Base-by-base conservation (phyloP, 139 green algal species). In the Micromonas pusilla region DNA sequence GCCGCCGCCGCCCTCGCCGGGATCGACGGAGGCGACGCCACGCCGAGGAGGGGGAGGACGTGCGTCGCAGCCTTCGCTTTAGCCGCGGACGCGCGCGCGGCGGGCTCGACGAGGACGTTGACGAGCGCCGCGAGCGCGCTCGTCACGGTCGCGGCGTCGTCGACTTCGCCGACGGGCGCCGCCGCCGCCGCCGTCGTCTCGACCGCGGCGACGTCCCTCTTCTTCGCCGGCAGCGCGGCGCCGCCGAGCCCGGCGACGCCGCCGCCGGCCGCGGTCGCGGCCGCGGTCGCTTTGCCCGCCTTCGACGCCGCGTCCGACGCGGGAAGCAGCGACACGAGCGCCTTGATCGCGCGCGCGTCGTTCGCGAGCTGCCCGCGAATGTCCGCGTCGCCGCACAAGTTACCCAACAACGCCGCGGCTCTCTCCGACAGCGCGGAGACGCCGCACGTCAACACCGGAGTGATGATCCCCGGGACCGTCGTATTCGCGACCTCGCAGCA, bases 321-420 rank as follows among this genome's bases (percentile, higher is more conserved):
- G n/a, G 45, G 45, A 16, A 57, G 45, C 9, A 57, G 45, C 45
- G 45, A 9, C 9, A 9, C 9, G 9, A 57, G 45, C 9, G 9
- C 45, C 45, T 9, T 23, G 45, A 57, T 57, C 9, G 9, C 45
- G 9, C 45, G 45, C 45, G 9, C 45, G 45, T 57, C 16, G 9
- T 9, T 16, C 45, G 45, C 45, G 16, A 57, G 16, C 45, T 57
- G 9, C 9, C 9, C 45, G 45, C 45, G 45, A 9, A 57, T 57
- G 9, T 16, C 9, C 9, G 9, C 45, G 45, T 57, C 63, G 6
- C 13, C 63, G 72, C 72, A 78, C 23, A 78, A n/a, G 72, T 78
- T 78, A 13, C 72, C 72, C 21, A 78, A 16, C 36, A 78, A 63
- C 31, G 72, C 33, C 20, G 36, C 72, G 25, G 38, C 72, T 21